A percentile compares a stretch with the other conserved stretches of the same genome.
phyloP scores from a whole-genome alignment of 2,329 filamentous ascomycete genomes.

The Tolypocladium album region DNA sequence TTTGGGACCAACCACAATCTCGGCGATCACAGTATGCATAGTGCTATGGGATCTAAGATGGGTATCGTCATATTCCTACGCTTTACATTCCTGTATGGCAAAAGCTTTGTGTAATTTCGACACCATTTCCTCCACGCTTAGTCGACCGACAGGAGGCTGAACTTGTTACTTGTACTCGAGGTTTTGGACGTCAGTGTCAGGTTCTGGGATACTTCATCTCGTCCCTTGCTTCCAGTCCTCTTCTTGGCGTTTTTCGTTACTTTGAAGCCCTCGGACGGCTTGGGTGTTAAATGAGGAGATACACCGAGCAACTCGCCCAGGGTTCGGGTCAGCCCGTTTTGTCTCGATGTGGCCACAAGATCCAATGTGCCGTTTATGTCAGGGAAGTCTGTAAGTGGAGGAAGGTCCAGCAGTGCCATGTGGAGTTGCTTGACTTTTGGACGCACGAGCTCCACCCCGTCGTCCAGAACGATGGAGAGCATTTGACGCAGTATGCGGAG shows the following conservation, averaged over 20 bases:
- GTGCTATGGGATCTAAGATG: background rate
- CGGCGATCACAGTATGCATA: no score
- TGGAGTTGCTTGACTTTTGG: conserved; percentile 6
- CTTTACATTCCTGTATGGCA: background rate
- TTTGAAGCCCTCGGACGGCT: background rate
- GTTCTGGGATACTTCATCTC: background rate
- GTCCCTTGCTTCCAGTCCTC: background rate
- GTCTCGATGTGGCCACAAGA: conserved; percentile 8
- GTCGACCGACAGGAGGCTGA: conserved; percentile 6
- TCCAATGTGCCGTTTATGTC: conserved; percentile 7
- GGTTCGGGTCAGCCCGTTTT: conserved; percentile 3
- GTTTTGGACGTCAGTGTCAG: background rate
- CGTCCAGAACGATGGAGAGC: conserved; percentile 8
- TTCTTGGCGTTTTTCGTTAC: background rate
- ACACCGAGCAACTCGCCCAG: conserved; percentile 11
- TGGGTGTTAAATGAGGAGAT: background rate
- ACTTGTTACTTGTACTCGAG: conserved; percentile 4
- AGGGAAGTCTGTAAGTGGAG: conserved; percentile 14
- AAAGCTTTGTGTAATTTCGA: background rate
- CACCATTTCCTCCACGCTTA: background rate
- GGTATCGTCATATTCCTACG: background rate
- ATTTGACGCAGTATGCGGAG: conserved; percentile 37
- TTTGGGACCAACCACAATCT: no score
- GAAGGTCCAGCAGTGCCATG: conserved; percentile 12
- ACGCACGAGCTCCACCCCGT: background rate